Base-by-base conservation (phyloP, 2,329 filamentous ascomycete species). In the Colletotrichum tofieldiae region DNA sequence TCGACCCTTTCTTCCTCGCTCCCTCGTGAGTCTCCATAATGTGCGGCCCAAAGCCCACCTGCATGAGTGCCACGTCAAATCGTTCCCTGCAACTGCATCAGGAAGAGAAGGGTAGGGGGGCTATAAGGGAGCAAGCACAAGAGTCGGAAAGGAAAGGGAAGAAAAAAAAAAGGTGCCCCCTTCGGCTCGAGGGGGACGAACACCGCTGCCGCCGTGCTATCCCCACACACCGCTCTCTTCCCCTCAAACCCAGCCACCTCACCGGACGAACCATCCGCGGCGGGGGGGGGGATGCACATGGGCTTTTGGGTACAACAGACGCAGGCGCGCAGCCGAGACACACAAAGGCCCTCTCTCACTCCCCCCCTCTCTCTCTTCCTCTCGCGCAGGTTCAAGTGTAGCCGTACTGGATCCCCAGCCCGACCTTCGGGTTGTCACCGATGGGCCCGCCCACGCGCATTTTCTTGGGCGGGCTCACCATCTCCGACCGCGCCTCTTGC, bases 361-460 rank as follows among this genome's bases (percentile, higher is more conserved):
- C 7, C 1, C 3, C 12, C 3, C 1, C n/a, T 9, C 11, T 45
- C 14, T 29, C 5, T 14, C 39, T 35, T 2, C 23, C 23, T 26
- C 23, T 26, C 23, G 23, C 23, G 23, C 23, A 2, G 23, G 9
- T 43, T 60, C 51, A 72, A 20, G 29, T 71, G 67, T 78, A 71
- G 63, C 82, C 76, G 70, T 88, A 87, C 70, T 87, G 85, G 72
- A 90, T 90, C 2, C 88, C 88, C 47, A 90, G 77, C 0, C 88
- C 88, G 18, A 90, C 82, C 5, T 82, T 79, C 16, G 81, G 77
- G 16, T 78, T 79, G 1, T 84, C 81, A 39, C 79, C 75, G 64
- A 82, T 73, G 12, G 80, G 79, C 1, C 81, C 83, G 16, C 82
- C 84, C 20, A 86, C 81, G 32, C 86, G 82, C 64, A 84, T 78